Base-by-base conservation (phyloP, 768 basidiomycete species). In the Psilocybe azurescens region DNA sequence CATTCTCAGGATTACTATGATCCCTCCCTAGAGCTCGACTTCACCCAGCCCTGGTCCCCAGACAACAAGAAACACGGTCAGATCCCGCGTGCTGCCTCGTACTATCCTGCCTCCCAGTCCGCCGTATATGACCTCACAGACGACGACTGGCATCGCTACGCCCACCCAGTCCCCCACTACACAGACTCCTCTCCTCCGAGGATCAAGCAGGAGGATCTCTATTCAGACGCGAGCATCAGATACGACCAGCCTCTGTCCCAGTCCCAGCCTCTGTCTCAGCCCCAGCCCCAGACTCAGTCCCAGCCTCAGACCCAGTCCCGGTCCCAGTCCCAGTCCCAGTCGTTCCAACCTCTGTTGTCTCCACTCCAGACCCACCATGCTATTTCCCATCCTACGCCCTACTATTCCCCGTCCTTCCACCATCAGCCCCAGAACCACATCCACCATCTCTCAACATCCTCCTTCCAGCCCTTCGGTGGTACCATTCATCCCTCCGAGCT, bases 401-500 rank as follows among this genome's bases (percentile, higher is more conserved):
- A 64, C 38, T 67, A 69, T 58, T 61, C 68, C 24, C 58, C 61
- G 16, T 39, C 63, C 18, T 66, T 62, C 51, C 70, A 69, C 29
- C 64, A 62, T 39, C 59, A 62, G 39, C 66, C 58, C 28, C 61
- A 66, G 36, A 59, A 68, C 44, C 65, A 68, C 46, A 51, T 59
- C 32, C 69, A 66, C 38, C 62, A 48, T 28, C 64, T 59, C 18
- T 38, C 49, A 41, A 39, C 53, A 30, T 52, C 51, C 64, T 63
- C 59, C 28, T 64, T 63, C 65, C 55, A 59, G 53, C 60, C 61
- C 24, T 61, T 59, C 39, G 65, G 57, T 50, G 65, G 58, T 39
- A 69, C 69, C 32, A 68, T 73, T 20, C 70, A 69, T 57, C 71
- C 72, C 28, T 65, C 73, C 30, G 72, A 72, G 41, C 67, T 71